These are phyloP conservation scores for Melastoma candidum DNA, from an alignment of 441 rosid genomes.

Conservation along the genomic window DNA sequence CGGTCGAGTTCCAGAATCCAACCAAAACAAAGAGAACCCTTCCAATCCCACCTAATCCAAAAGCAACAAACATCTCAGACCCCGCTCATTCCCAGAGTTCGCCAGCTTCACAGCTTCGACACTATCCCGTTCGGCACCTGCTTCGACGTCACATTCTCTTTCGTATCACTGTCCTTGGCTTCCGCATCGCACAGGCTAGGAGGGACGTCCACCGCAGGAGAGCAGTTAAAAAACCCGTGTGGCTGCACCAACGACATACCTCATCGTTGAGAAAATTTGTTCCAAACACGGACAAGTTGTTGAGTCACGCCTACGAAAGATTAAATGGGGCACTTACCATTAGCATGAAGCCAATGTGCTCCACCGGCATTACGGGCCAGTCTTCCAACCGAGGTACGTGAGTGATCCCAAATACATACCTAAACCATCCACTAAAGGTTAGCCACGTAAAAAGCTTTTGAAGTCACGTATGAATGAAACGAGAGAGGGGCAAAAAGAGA, in stretches of 20 bases:
- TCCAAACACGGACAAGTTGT: too few species aligned
- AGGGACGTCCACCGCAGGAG: conserved; percentile 83
- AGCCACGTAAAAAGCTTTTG: neutral
- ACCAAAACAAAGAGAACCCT: too few species aligned
- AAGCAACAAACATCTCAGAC: neutral
- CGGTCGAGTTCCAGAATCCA: too few species aligned
- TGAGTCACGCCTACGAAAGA: neutral
- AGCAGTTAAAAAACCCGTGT: conserved; percentile 85
- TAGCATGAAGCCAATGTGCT: conserved; percentile 63
- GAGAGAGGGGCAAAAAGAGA: neutral
- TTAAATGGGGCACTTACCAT: conserved; percentile 33
- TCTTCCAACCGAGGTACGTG: conserved; percentile 87
- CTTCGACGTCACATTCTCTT: conserved; percentile 38
- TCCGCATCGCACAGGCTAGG: conserved; percentile 66
- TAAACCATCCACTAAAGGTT: conserved; percentile 9
- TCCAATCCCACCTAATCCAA: too few species aligned
- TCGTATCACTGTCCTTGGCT: conserved; percentile 46
- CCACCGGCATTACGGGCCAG: conserved; percentile 94
- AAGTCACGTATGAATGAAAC: neutral
- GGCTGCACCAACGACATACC: conserved; percentile 38
- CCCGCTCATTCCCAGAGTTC: neutral
- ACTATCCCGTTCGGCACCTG: conserved; percentile 35
- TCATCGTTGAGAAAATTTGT: too few species aligned
- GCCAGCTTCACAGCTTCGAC: conserved; percentile 50
- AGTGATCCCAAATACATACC: conserved; percentile 84